Base-by-base conservation (phyloP, 768 basidiomycete genomes). In the Calocybe gangraenosa region DNA sequence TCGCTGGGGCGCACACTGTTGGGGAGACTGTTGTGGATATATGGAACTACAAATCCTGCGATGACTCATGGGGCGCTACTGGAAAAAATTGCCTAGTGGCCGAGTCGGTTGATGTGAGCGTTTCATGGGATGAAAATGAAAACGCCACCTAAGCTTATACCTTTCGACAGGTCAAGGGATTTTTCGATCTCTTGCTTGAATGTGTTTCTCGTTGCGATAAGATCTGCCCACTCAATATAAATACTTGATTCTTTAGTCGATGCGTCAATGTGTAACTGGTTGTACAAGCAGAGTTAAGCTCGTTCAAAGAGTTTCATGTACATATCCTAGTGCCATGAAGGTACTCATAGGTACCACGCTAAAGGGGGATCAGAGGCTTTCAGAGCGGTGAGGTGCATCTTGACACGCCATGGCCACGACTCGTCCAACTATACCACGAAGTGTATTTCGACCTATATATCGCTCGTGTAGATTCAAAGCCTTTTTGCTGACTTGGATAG, bases 21-120 rank as follows among this genome's bases (percentile, higher is more conserved):
- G 92, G 91, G 5, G 84, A 91, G 57, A 92, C 92, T 0, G 74
- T 89, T 2, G 86, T 91, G 1, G 89, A 94, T 53, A 54, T 89
- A 2, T 90, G 80, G 77, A 69, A 76, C 47, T 87, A 84, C 63
- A 65, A 62, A 13, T 40, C 62, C 7, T 79, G 73, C 50, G 80
- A 86, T 50, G 74, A 81, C 52, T 71, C 73, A 0, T 94, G 91
- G 91, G 88, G 89, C 0, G 56, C 69, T 2, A 62, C 64, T 13
- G 86, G 87, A 5, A 87, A 81, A 62, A 94, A 93, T 52, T 91
- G 89, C 46, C 50, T 80, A 1, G 82, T 93, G 10, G 75, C 81
- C 7, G 74, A 84, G 53, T 65, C 72, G 7, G 62, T 92, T 18
- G 68, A 92, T 61, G 91, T 92, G 42, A 54, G 78, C 49, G 18